phyloP scores from a whole-genome alignment of 2,329 filamentous ascomycete species.

The Penicillium sp. region DNA sequence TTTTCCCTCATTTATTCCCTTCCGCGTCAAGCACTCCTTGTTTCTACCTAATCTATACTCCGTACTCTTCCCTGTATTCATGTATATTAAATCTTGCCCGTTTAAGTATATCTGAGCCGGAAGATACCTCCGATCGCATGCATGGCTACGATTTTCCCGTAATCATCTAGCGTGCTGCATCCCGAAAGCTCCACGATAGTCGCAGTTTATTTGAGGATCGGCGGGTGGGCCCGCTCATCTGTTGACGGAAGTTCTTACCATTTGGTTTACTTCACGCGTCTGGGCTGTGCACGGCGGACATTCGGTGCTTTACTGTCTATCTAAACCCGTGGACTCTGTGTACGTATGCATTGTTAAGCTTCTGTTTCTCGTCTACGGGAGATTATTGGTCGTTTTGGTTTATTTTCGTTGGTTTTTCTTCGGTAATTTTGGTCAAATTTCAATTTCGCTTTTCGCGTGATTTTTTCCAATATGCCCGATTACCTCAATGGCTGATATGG shows the following conservation, averaged over 20 bases:
- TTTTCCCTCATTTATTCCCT: not conserved
- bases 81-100: too few species aligned
- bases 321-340: not conserved
- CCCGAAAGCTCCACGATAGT: not conserved
- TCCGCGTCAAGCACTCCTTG: conserved; percentile 1
- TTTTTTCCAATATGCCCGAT: conserved; percentile 7
- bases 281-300: not conserved
- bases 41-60: not conserved
- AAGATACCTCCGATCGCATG: not conserved
- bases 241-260: not conserved
- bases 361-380: not conserved
- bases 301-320: not conserved
- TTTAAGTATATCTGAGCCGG: too few species aligned
- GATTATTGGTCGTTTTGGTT: not conserved
- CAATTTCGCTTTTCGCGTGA: not conserved
- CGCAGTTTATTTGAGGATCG: conserved; percentile 3
- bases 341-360: not conserved
- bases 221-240: not conserved
- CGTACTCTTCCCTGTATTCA: not conserved
- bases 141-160: not conserved
- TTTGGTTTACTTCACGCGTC: not conserved
- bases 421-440: not conserved
- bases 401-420: not conserved
- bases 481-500: conserved; percentile 17
- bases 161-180: conserved; percentile 4